A percentile compares a stretch with the other conserved stretches of the same genome.
Evolutionary conservation across 2,329 filamentous ascomycete genomes (phyloP).

Genomic region (Neocatenulostroma microsporum): DNA sequence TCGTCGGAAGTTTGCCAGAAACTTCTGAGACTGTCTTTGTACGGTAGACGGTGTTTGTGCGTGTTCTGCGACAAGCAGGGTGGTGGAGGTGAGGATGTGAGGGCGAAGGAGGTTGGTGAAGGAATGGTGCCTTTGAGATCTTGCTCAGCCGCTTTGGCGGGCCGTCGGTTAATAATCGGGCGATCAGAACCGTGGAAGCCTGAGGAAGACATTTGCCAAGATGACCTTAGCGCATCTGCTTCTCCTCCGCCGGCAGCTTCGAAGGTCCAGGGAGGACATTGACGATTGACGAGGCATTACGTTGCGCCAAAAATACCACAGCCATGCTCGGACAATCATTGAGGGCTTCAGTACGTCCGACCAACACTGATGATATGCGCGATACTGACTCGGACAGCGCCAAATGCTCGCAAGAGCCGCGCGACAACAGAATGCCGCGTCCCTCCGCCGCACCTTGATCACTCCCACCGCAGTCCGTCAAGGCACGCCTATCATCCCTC

Average conservation of each 20-base stretch:
- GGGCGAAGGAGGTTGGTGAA: slow-evolving; percentile 9
- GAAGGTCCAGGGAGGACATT: not conserved
- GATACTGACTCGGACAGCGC: slow-evolving; percentile 41
- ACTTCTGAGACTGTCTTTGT: slow-evolving; percentile 8
- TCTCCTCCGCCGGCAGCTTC: not conserved
- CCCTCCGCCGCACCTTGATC: slow-evolving; percentile 56
- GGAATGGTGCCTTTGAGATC: slow-evolving; percentile 1
- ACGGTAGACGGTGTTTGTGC: slow-evolving; percentile 4
- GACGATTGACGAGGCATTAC: not conserved
- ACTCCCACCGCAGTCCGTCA: slow-evolving; percentile 53
- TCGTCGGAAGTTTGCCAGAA: slow-evolving; percentile 7
- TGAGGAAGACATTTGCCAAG: too few species aligned
- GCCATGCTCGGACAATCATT: slow-evolving; percentile 55
- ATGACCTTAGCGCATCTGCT: not conserved
- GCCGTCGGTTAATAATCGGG: too few species aligned
- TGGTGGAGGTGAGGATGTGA: slow-evolving; percentile 12
- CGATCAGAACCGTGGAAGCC: too few species aligned
- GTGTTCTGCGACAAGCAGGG: slow-evolving; percentile 21
- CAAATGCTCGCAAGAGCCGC: slow-evolving; percentile 54
- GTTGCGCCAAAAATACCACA: slow-evolving; percentile 17
- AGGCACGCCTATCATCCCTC: slow-evolving; percentile 41
- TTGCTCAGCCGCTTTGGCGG: not conserved
- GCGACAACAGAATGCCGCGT: slow-evolving; percentile 48
- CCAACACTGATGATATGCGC: slow-evolving; percentile 20
- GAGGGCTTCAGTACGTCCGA: slow-evolving; percentile 48